Conservation (phyloP, 2,329 filamentous ascomycete species). For the Cladosporium sp. region DNA sequence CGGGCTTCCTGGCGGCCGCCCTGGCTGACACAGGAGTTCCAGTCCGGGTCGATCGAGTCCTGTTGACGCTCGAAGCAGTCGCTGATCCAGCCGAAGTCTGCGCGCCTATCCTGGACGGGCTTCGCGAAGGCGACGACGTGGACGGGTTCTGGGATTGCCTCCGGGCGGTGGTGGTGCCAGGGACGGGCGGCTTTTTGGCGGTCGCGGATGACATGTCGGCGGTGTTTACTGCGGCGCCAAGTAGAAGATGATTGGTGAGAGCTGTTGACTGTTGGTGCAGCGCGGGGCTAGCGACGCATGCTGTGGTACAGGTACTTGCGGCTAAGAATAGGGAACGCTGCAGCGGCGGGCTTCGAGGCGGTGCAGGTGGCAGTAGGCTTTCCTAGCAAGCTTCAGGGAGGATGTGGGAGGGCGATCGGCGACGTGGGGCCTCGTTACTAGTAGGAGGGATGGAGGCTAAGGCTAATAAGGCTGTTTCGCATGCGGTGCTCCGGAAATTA, state of each 20-base stretch:
- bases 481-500: conserved; percentile 10
- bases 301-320: neutral
- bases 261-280: neutral
- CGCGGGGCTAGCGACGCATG: neutral
- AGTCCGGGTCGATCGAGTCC: conserved; percentile 52
- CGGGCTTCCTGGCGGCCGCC: conserved; percentile 58
- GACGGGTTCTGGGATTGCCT: conserved; percentile 8
- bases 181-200: conserved; percentile 9
- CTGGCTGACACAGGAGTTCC: conserved; percentile 67
- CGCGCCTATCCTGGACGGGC: conserved; percentile 8
- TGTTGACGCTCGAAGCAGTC: conserved; percentile 15
- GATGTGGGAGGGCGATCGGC: conserved; percentile 2
- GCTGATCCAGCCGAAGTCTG: neutral
- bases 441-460: neutral
- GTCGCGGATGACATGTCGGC: conserved; percentile 8
- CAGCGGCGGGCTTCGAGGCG: conserved; percentile 1
- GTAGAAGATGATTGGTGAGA: neutral
- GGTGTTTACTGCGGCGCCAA: conserved; percentile 3
- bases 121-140: conserved; percentile 1
- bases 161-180: conserved; percentile 6
- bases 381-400: conserved; percentile 8
- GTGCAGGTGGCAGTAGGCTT: conserved; percentile 4
- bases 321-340: conserved; percentile 4
- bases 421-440: neutral
- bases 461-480: conserved; percentile 6